Conservation (phyloP, 768 basidiomycete species). For the Russula ochroleuca region DNA sequence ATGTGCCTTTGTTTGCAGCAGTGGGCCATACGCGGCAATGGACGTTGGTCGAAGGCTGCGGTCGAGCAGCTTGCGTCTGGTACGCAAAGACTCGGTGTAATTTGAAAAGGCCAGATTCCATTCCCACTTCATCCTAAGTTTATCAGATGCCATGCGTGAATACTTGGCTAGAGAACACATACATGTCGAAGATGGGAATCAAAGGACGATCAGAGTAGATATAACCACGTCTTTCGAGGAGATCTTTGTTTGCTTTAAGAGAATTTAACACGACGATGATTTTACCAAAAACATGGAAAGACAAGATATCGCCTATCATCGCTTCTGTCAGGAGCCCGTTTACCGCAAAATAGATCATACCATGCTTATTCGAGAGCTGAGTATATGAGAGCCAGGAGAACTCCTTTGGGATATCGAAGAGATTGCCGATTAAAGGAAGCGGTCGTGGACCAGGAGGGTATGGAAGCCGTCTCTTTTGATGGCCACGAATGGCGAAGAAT, state of each 20-base stretch:
- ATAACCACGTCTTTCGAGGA: constrained; percentile 9
- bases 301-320: constrained; percentile 6
- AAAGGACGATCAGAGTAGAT: constrained; percentile 16
- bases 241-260: constrained; percentile 1
- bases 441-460: constrained; percentile 20
- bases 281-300: constrained; percentile 2
- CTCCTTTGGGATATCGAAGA: constrained; percentile 13
- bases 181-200: constrained; percentile 9
- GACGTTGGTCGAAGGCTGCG: neutral
- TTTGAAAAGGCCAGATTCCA: neutral
- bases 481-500: constrained; percentile 1
- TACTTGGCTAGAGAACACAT: neutral
- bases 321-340: neutral
- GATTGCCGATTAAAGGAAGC: constrained; percentile 13
- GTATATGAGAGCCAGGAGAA: constrained; percentile 11
- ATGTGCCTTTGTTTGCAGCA: neutral
- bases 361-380: constrained; percentile 4
- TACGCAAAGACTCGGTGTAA: neutral
- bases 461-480: neutral
- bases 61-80: neutral
- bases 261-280: constrained; percentile 14
- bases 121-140: neutral
- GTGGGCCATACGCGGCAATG: neutral
- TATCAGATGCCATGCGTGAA: neutral
- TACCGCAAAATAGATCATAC: neutral